Evolutionary conservation across 2,329 filamentous ascomycete species (phyloP).

Genomic region (Tolypocladium ophioglossoides): DNA sequence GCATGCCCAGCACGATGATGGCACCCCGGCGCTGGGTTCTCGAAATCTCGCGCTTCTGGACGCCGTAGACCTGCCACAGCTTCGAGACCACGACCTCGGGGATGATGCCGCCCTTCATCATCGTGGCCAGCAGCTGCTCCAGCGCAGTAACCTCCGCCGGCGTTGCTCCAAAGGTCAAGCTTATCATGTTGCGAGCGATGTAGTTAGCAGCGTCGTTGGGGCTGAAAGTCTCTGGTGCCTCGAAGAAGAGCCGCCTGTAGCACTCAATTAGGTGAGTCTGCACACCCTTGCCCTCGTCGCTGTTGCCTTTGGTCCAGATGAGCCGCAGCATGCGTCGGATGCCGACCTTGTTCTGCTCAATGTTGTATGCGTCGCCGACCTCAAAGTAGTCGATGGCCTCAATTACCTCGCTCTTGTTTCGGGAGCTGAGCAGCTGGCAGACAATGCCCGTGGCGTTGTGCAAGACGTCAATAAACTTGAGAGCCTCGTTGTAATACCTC

Average conservation of each 20-base stretch:
- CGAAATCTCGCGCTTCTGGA: slow-evolving; percentile 89
- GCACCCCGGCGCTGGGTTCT: slow-evolving; percentile 81
- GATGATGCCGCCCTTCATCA: slow-evolving; percentile 91
- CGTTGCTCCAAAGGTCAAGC: slow-evolving; percentile 89
- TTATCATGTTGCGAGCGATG: slow-evolving; percentile 97
- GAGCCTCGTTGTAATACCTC: slow-evolving; percentile 85
- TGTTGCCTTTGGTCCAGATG: slow-evolving; percentile 99
- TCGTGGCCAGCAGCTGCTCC: slow-evolving; percentile 88
- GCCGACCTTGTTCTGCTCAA: slow-evolving; percentile 83
- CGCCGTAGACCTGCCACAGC: slow-evolving; percentile 94
- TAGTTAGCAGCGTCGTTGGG: slow-evolving; percentile 90
- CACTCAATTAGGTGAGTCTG: slow-evolving; percentile 95
- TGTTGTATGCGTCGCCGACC: slow-evolving; percentile 88
- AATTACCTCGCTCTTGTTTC: slow-evolving; percentile 97
- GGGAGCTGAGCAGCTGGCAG: slow-evolving; percentile 80
- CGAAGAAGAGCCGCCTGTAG: slow-evolving; percentile 92
- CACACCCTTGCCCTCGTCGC: slow-evolving; percentile 95
- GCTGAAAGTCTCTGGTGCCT: slow-evolving; percentile 80
- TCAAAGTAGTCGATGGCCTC: slow-evolving; percentile 99
- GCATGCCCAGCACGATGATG: slow-evolving; percentile 95
- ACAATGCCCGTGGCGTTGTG: slow-evolving; percentile 73
- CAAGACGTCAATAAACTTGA: slow-evolving; percentile 87
- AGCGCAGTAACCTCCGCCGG: slow-evolving; percentile 91
- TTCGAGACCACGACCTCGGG: slow-evolving; percentile 80
- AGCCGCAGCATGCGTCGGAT: slow-evolving; percentile 92